Conservation (phyloP, 31 red algal genomes). For the Odonthalia washingtoniensis region DNA sequence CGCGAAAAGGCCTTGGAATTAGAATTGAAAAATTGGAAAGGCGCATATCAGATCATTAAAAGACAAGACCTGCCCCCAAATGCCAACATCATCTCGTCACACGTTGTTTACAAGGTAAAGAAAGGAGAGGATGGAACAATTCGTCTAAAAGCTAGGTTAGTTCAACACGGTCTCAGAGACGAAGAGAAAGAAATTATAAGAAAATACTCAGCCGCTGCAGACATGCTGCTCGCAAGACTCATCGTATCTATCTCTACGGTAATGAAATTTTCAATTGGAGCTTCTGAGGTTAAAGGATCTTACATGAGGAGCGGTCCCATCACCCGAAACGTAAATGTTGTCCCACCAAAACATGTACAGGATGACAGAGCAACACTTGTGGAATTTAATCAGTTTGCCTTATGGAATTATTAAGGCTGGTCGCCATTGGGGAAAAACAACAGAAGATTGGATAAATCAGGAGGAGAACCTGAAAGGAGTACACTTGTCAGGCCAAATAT, state of each 20-base stretch:
- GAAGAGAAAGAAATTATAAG: conserved; percentile 19
- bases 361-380: background rate
- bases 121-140: background rate
- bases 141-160: conserved; percentile 11
- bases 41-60: background rate
- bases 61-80: background rate
- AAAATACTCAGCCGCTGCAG: conserved; percentile 28
- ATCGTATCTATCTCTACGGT: background rate
- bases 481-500: background rate
- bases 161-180: conserved; percentile 26
- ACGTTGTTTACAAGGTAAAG: conserved; percentile 40
- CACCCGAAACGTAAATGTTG: conserved; percentile 17
- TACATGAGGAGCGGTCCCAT: conserved; percentile 28
- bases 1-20: conserved; percentile 1
- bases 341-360: background rate
- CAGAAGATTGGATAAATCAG: background rate
- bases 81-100: conserved; percentile 28
- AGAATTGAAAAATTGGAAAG: conserved; percentile 25
- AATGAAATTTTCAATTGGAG: background rate
- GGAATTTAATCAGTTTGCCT: conserved; percentile 10
- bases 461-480: background rate
- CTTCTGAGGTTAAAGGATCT: conserved; percentile 24
- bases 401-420: conserved; percentile 42
- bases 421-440: conserved; percentile 14
- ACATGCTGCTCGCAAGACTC: conserved; percentile 25